Conservation (phyloP, 768 basidiomycete species). For the Ephemerocybe angulata region DNA sequence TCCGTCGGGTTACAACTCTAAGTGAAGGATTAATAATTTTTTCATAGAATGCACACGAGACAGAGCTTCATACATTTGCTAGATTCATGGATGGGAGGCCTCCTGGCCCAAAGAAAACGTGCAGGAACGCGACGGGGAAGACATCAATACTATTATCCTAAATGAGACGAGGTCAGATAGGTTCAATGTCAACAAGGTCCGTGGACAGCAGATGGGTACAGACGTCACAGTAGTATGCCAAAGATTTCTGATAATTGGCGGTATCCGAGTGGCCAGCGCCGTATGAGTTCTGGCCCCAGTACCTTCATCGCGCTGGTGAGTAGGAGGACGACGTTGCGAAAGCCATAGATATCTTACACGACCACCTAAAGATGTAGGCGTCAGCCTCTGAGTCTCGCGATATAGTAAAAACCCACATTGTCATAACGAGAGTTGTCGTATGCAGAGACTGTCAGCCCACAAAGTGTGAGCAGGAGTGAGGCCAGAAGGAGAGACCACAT, state of each 20-base stretch:
- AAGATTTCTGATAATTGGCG: constrained; percentile 55
- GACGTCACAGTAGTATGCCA: constrained; percentile 64
- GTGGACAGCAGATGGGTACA: constrained; percentile 10
- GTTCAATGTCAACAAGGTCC: constrained; percentile 3
- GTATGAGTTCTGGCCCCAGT: constrained; percentile 77
- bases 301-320: constrained; percentile 34
- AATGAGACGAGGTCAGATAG: constrained; percentile 1
- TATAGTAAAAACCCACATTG: constrained; percentile 43
- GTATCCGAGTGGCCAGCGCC: constrained; percentile 52
- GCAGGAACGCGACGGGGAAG: constrained; percentile 66
- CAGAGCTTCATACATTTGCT: constrained; percentile 51
- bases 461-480: constrained; percentile 3
- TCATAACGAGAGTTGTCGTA: constrained; percentile 60
- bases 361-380: constrained; percentile 39
- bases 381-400: background rate
- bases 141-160: constrained; percentile 67
- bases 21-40: no score
- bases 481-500: background rate
- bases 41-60: background rate
- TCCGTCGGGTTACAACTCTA: constrained; percentile 62
- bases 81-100: constrained; percentile 63
- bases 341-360: constrained; percentile 36
- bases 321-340: background rate
- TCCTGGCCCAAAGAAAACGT: constrained; percentile 62
- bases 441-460: constrained; percentile 22